Conservation (phyloP, 345 rosid genomes). For the Euphorbia pulcherrima region DNA sequence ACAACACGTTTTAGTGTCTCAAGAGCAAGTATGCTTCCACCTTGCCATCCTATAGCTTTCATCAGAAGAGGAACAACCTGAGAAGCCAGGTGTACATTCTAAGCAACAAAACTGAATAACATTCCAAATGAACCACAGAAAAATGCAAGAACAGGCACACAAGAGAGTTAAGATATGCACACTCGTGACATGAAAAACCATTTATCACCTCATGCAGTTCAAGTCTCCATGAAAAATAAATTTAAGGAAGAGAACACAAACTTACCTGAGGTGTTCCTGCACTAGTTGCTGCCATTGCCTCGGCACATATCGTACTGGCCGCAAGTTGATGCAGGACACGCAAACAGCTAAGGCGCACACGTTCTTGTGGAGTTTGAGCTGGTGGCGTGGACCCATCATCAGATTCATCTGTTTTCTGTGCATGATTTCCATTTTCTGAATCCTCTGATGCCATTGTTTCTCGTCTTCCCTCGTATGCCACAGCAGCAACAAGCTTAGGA, state of each 20-base stretch:
- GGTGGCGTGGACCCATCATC: conserved; percentile 54
- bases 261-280: conserved; percentile 85
- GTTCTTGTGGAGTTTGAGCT: conserved; percentile 85
- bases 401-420: conserved; percentile 44
- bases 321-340: conserved; percentile 99
- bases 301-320: conserved; percentile 90
- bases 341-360: conserved; percentile 96
- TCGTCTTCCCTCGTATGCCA: conserved; percentile 87
- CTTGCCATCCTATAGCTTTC: conserved; percentile 99
- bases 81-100: background rate
- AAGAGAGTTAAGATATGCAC: background rate
- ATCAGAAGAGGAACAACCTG: conserved; percentile 98
- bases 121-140: background rate
- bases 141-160: background rate
- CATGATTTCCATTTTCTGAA: conserved; percentile 42
- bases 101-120: background rate
- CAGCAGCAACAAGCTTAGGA: conserved; percentile 96
- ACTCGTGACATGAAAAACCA: background rate
- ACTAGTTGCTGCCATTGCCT: conserved; percentile 99
- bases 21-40: conserved; percentile 97
- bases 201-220: background rate
- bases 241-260: conserved; percentile 4
- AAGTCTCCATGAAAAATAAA: background rate
- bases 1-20: conserved; percentile 95
- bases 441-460: conserved; percentile 86